These are phyloP conservation scores for Leccinum aurantiacum DNA, from an alignment of 768 basidiomycete species.

Conservation along the genomic window DNA sequence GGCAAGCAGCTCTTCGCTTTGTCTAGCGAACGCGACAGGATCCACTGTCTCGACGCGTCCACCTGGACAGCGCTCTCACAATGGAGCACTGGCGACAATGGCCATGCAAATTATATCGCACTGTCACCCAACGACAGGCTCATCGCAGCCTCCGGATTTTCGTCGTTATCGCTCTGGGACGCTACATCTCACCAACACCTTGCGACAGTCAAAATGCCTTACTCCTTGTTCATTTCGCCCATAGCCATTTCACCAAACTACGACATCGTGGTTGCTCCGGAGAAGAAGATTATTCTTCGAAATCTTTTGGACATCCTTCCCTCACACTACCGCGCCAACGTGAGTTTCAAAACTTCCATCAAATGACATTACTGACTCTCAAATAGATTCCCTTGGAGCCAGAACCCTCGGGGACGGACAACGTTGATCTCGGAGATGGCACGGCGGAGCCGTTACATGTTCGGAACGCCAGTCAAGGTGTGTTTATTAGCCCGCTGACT, in stretches of 20 bases:
- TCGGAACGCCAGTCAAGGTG: not conserved
- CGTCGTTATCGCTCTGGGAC: too few relatives aligned
- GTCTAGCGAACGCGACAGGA: not conserved
- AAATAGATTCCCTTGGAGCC: not conserved
- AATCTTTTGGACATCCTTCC: not conserved
- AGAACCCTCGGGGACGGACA: too few relatives aligned
- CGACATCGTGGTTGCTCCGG: too few relatives aligned
- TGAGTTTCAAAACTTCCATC: not conserved
- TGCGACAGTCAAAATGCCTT: too few relatives aligned
- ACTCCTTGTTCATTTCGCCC: too few relatives aligned
- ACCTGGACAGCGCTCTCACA: not conserved
- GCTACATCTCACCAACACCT: too few relatives aligned
- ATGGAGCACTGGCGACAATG: not conserved
- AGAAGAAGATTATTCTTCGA: too few relatives aligned
- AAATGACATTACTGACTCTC: not conserved
- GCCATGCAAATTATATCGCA: not conserved
- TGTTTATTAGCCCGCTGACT: not conserved
- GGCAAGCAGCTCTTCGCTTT: not conserved
- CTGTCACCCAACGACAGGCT: not conserved
- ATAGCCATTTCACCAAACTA: too few relatives aligned
- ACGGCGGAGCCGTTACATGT: not conserved
- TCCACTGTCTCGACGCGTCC: not conserved
- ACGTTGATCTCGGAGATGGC: not conserved
- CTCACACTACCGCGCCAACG: not conserved
- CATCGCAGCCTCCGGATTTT: not conserved